Percentiles rank a stretch among this genome's conserved stretches.
Evolutionary conservation across 192 early-diverging fungal species (phyloP).

Genomic region (Phlyctochytrium planicorne): DNA sequence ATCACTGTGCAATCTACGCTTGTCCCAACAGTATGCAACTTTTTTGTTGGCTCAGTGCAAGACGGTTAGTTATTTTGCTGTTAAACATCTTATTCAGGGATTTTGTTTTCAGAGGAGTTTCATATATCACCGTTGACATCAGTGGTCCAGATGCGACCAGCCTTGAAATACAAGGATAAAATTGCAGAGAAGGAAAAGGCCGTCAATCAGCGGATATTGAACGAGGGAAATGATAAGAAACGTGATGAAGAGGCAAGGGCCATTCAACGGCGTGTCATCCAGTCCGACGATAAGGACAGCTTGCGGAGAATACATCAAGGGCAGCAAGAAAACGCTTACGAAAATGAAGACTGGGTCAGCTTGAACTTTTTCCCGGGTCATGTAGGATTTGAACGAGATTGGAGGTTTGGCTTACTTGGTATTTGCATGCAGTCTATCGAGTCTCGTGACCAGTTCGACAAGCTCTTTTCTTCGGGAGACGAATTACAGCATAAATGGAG

Average conservation of each 20-base stretch:
- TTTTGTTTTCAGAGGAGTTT: constrained; percentile 60
- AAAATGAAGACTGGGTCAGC: constrained; percentile 32
- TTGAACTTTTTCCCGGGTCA: constrained; percentile 14
- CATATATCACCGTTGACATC: constrained; percentile 80
- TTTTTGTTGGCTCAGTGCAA: constrained; percentile 77
- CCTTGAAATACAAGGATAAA: constrained; percentile 86
- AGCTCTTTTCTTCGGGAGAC: too few species aligned
- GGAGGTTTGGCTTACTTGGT: too few species aligned
- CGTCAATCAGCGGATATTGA: constrained; percentile 62
- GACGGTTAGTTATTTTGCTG: constrained; percentile 54
- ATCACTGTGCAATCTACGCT: constrained; percentile 75
- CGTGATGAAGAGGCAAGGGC: constrained; percentile 34
- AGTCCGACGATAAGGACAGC: constrained; percentile 40
- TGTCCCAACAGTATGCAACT: constrained; percentile 76
- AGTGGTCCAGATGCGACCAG: constrained; percentile 81
- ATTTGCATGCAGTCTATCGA: too few species aligned
- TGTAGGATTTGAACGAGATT: constrained; percentile 27
- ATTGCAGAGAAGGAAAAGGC: constrained; percentile 80
- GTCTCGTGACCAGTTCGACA: too few species aligned
- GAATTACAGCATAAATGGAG: too few species aligned
- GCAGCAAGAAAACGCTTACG: constrained; percentile 26
- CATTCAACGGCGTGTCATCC: constrained; percentile 20
- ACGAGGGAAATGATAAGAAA: constrained; percentile 64
- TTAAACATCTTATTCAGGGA: background rate
- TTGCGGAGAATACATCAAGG: constrained; percentile 25